Base-by-base conservation (phyloP, 768 basidiomycete genomes). In the Chalciporus chontae region DNA sequence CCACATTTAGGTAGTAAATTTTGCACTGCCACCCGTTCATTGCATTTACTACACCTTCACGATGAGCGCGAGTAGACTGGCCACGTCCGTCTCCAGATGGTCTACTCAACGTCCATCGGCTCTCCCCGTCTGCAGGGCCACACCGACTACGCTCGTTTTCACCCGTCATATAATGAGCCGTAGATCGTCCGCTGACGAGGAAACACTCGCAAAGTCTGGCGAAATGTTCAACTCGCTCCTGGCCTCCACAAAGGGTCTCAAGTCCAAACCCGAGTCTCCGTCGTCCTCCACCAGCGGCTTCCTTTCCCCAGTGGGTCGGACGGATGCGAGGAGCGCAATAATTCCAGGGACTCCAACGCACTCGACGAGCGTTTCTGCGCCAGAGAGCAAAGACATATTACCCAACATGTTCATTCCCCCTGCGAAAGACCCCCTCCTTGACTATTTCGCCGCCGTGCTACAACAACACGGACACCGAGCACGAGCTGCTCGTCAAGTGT, bases 341-440 rank as follows among this genome's bases (percentile, higher is more conserved):
- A 31, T 4, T 11, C 31, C 4, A 9, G 6, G 4, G 3, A 9
- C 29, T 13, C 34, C 34, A 36, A 36, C 34, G 6, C 2, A 14
- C 51, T 11, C 26, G 46, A 43, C 40, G 23, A 29, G 5, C 19
- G 8, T 37, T 36, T n/a, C 5, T n/a, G 26, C 17, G 8, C n/a
- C 4, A 36, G 37, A 37, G 13, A 41, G n/a, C n/a, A 15, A 41
- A 14, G 40, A 44, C 24, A n/a, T 32, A 13, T 40, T 24, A 19
- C 13, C 54, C 5, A 52, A 51, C 40, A 73, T 77, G 55, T 75
- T 83, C 57, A 79, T 91, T 17, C 87, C 89, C 3, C 87, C 87
- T n/a, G 73, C 77, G 1, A 76, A 80, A 45, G 87, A 90, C 64
- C 90, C 90, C 1, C 73, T 91, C 3, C 79, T 91, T 5, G 73